These are phyloP conservation scores for Somion occarium DNA, from an alignment of 1,284 basidiomycete genomes.

Conservation along the genomic window DNA sequence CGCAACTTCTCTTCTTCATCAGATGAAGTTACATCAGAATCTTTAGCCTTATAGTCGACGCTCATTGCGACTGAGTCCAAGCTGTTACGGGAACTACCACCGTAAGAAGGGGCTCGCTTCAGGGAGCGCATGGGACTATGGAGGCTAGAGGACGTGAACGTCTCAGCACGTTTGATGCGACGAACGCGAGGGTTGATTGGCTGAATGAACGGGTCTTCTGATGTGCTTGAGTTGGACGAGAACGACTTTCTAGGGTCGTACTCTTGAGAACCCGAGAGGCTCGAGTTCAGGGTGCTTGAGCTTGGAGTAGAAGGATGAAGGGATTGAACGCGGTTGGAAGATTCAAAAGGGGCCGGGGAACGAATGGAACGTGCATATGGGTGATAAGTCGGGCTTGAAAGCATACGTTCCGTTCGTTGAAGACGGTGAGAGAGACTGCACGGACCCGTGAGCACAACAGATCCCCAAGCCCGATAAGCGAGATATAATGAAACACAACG, in stretches of 20 bases:
- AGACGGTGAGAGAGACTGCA: slow-evolving; percentile 63
- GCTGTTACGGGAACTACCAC: slow-evolving; percentile 27
- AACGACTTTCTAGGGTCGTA: slow-evolving; percentile 29
- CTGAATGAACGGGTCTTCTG: slow-evolving; percentile 24
- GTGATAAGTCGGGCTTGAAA: slow-evolving; percentile 48
- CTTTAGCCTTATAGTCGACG: slow-evolving; percentile 25
- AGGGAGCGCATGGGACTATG: slow-evolving; percentile 27
- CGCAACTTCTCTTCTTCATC: slow-evolving; percentile 74
- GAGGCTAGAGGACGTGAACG: slow-evolving; percentile 23
- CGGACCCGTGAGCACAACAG: slow-evolving; percentile 7
- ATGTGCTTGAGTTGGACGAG: slow-evolving; percentile 32
- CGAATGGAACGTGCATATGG: slow-evolving; percentile 50
- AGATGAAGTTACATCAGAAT: slow-evolving; percentile 47
- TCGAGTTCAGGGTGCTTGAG: slow-evolving; percentile 58
- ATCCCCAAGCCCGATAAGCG: slow-evolving; percentile 11
- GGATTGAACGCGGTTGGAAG: slow-evolving; percentile 23
- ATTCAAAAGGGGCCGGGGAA: slow-evolving; percentile 12
- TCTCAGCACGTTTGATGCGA: slow-evolving; percentile 28
- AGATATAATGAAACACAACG: slow-evolving; percentile 20
- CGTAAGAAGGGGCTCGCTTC: slow-evolving; percentile 38
- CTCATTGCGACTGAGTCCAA: slow-evolving; percentile 31
- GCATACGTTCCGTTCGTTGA: slow-evolving; percentile 56
- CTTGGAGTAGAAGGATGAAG: slow-evolving; percentile 57
- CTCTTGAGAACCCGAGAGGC: slow-evolving; percentile 31
- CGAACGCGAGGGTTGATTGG: slow-evolving; percentile 23